Conservation (phyloP, 2,329 filamentous ascomycete species). For the Ascochyta fabae region DNA sequence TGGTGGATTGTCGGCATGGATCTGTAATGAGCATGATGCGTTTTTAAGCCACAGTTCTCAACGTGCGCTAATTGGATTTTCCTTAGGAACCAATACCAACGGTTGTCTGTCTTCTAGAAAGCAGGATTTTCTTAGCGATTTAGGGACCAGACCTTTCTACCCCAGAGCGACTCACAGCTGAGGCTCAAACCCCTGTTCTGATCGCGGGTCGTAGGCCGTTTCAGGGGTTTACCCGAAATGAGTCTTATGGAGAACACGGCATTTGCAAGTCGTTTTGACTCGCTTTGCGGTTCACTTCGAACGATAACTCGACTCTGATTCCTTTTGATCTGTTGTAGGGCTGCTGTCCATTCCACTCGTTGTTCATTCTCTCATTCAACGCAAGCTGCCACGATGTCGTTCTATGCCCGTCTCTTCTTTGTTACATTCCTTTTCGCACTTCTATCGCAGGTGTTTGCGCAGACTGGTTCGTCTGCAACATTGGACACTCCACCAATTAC, state of each 20-base stretch:
- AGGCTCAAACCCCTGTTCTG: slow-evolving; percentile 30
- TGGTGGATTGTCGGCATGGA: slow-evolving; percentile 31
- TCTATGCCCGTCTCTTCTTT: slow-evolving; percentile 44
- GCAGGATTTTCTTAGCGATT: slow-evolving; percentile 31
- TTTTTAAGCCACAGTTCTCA: slow-evolving; percentile 15
- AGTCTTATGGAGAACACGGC: slow-evolving; percentile 32
- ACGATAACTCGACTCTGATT: slow-evolving; percentile 23
- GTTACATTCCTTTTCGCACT: slow-evolving; percentile 38
- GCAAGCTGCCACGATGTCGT: slow-evolving; percentile 39
- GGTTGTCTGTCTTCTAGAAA: slow-evolving; percentile 21
- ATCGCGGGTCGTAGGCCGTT: slow-evolving; percentile 28
- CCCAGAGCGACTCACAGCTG: slow-evolving; percentile 18
- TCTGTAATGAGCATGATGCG: slow-evolving; percentile 29
- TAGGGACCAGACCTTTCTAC: slow-evolving; percentile 25
- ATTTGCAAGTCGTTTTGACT: slow-evolving; percentile 24
- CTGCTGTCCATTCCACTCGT: neutral
- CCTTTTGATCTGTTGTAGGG: slow-evolving; percentile 5
- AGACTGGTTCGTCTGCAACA: slow-evolving; percentile 31
- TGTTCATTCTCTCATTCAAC: slow-evolving; percentile 19
- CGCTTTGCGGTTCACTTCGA: slow-evolving; percentile 21
- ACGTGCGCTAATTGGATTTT: slow-evolving; percentile 39
- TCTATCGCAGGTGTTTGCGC: slow-evolving; percentile 36
- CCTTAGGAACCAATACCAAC: slow-evolving; percentile 21
- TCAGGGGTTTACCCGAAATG: slow-evolving; percentile 46
- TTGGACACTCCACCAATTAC: slow-evolving; percentile 39